Percentiles rank a stretch among this genome's conserved stretches.
Evolutionary conservation across 1,139 yeast species (phyloP).

Genomic region (Blastobotrys arbuscula): DNA sequence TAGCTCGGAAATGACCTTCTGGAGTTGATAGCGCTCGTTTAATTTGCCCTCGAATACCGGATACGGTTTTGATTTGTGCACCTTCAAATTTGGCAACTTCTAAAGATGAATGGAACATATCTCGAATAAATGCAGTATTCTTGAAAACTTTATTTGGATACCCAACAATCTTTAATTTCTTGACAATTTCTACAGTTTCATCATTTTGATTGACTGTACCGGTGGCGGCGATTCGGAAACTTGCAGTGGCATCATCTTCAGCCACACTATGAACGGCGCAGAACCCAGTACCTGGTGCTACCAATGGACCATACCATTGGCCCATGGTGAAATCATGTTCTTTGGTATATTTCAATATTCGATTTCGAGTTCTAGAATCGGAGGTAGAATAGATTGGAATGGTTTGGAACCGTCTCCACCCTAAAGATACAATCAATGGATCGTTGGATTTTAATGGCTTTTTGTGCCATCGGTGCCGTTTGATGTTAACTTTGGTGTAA

Average conservation of each 20-base stretch:
- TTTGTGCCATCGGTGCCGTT: conserved; percentile 99
- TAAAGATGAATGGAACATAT: conserved; percentile 86
- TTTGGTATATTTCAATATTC: conserved; percentile 97
- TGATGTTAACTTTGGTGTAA: conserved; percentile 82
- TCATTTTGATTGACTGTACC: conserved; percentile 94
- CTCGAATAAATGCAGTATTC: conserved; percentile 94
- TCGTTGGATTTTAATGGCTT: conserved; percentile 93
- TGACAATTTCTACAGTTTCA: conserved; percentile 82
- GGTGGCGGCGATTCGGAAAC: conserved; percentile 95
- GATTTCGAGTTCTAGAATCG: conserved; percentile 93
- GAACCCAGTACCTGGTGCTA: conserved; percentile 95
- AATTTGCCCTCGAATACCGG: conserved; percentile 96
- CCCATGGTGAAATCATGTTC: conserved; percentile 98
- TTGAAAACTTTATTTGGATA: conserved; percentile 89
- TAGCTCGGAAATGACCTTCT: conserved; percentile 97
- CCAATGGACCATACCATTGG: conserved; percentile 93
- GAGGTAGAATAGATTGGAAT: conserved; percentile 93
- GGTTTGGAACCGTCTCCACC: conserved; percentile 99
- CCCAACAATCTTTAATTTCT: conserved; percentile 92
- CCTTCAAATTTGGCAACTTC: conserved; percentile 99
- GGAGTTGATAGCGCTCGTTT: conserved; percentile 91
- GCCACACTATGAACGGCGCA: conserved; percentile 92
- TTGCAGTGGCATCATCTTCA: conserved; percentile 74
- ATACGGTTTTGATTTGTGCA: conserved; percentile 91
- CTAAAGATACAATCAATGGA: conserved; percentile 86